Conservation (phyloP, 1,284 basidiomycete genomes). For the Ganoderma multipileum region DNA sequence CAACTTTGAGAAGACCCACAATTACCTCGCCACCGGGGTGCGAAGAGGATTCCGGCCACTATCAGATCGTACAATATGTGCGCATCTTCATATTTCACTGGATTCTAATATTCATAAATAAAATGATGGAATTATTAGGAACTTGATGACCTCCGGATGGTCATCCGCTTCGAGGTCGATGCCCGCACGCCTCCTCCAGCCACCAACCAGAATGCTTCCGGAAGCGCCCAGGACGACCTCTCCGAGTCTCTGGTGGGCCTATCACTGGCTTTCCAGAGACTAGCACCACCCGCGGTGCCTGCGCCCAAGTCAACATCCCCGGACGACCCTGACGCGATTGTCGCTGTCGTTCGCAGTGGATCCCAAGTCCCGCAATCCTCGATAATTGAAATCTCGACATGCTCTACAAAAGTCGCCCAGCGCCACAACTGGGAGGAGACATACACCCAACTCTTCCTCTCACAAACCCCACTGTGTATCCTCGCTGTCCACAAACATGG, state of each 20-base stretch:
- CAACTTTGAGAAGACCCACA: conserved; percentile 55
- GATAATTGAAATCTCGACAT: conserved; percentile 57
- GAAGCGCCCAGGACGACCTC: conserved; percentile 6
- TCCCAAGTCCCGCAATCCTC: conserved; percentile 48
- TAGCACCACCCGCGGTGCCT: not conserved
- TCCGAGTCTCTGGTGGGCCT: conserved; percentile 15
- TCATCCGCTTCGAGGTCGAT: conserved; percentile 41
- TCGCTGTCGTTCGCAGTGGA: conserved; percentile 43
- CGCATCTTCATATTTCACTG: conserved; percentile 24
- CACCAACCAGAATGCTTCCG: not conserved
- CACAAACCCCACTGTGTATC: conserved; percentile 58
- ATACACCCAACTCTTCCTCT: conserved; percentile 60
- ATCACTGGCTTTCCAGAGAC: not conserved
- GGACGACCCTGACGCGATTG: conserved; percentile 3
- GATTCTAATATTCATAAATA: not conserved
- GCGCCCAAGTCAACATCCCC: not conserved
- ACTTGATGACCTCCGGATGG: conserved; percentile 37
- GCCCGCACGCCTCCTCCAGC: conserved; percentile 27
- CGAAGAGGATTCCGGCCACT: conserved; percentile 49
- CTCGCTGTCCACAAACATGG: conserved; percentile 56
- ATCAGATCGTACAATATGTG: conserved; percentile 59
- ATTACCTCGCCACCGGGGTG: conserved; percentile 50
- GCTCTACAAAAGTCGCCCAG: conserved; percentile 39
- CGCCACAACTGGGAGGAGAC: conserved; percentile 51
- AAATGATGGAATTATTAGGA: conserved; percentile 23